Conservation (phyloP, 306 rosid species). For the Vigna trinervia region DNA sequence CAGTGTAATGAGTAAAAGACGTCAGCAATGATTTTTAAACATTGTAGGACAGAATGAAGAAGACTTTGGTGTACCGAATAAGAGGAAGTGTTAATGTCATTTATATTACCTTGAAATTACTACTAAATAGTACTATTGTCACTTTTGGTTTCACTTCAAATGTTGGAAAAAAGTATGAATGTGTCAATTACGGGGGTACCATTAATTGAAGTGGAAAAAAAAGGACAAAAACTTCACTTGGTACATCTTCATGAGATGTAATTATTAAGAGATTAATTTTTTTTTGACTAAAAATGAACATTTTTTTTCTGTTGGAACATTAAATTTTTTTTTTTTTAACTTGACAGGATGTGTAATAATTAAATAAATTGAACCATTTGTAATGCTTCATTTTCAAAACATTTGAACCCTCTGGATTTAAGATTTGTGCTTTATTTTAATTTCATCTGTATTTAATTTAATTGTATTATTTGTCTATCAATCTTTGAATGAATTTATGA, state of each 20-base stretch:
- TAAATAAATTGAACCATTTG: not conserved
- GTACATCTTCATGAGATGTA: not conserved
- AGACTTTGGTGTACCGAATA: too few relatives aligned
- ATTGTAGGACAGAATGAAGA: too few relatives aligned
- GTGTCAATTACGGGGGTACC: not conserved
- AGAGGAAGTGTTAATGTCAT: too few relatives aligned
- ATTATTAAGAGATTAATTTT: not conserved
- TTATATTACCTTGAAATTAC: too few relatives aligned
- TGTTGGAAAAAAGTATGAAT: not conserved
- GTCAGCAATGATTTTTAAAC: too few relatives aligned
- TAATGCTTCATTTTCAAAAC: not conserved
- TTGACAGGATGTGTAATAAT: not conserved
- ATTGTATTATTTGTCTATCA: too few relatives aligned
- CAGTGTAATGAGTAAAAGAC: too few relatives aligned
- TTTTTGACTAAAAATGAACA: not conserved
- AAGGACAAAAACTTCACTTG: not conserved
- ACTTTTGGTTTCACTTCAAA: not conserved
- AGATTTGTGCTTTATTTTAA: conserved; percentile 1
- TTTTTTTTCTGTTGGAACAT: not conserved
- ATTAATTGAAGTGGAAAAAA: not conserved
- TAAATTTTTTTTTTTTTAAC: too few relatives aligned
- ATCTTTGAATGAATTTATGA: too few relatives aligned
- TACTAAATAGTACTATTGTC: not conserved
- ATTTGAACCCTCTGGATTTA: not conserved
- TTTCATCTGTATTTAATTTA: not conserved